Evolutionary conservation across 2,329 filamentous ascomycete genomes (phyloP).

Genomic region (Botrytis deweyae): DNA sequence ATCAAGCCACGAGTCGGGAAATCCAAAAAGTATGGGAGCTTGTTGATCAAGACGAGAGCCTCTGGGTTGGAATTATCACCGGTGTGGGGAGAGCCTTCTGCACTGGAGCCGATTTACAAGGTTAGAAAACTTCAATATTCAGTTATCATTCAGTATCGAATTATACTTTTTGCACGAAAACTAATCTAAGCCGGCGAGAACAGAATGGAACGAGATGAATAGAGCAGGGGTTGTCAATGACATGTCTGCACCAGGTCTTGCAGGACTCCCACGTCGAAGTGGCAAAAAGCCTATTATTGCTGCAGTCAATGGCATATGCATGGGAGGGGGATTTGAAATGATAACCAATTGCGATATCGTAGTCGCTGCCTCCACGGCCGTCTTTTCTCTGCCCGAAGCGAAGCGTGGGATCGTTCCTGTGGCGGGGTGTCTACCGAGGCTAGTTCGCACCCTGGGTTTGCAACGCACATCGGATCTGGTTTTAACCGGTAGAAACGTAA

Average conservation of each 20-base stretch:
- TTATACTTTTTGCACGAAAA: slow-evolving; percentile 36
- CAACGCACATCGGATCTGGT: slow-evolving; percentile 70
- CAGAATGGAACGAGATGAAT: slow-evolving; percentile 52
- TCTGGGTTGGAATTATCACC: slow-evolving; percentile 63
- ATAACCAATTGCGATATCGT: slow-evolving; percentile 68
- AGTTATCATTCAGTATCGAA: background rate
- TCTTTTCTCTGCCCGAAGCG: slow-evolving; percentile 69
- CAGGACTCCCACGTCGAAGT: slow-evolving; percentile 53
- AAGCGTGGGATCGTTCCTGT: slow-evolving; percentile 67
- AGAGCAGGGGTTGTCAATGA: slow-evolving; percentile 26
- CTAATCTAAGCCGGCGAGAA: slow-evolving; percentile 4
- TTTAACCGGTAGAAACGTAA: slow-evolving; percentile 58
- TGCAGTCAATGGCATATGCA: slow-evolving; percentile 70
- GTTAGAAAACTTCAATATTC: slow-evolving; percentile 46
- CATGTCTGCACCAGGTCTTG: slow-evolving; percentile 37
- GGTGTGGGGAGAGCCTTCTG: slow-evolving; percentile 63
- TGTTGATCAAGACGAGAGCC: slow-evolving; percentile 58
- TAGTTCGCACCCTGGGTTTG: slow-evolving; percentile 62
- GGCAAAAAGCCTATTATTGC: slow-evolving; percentile 73
- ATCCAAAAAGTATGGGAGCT: slow-evolving; percentile 52
- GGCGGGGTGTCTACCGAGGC: slow-evolving; percentile 66
- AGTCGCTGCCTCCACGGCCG: slow-evolving; percentile 56
- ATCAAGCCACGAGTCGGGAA: slow-evolving; percentile 39
- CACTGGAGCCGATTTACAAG: slow-evolving; percentile 64
- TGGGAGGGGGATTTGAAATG: slow-evolving; percentile 76